Conservation (phyloP, 805 yeast species). For the Saccharomycopsis vini region DNA sequence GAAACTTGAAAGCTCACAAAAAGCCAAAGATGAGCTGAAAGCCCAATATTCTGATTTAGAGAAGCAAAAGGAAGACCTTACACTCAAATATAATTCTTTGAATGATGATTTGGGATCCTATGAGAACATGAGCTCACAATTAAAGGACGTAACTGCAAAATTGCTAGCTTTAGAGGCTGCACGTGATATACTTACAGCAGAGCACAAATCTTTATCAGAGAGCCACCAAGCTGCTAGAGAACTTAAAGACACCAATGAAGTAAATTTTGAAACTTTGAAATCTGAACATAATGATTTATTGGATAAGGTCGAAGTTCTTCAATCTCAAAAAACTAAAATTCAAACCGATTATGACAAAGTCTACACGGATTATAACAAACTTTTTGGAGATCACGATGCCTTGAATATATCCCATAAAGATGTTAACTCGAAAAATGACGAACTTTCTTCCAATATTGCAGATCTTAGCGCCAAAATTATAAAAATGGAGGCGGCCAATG, state of each 20-base stretch:
- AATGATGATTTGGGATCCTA: background rate
- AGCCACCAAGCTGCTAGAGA: background rate
- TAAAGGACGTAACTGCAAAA: conserved; percentile 8
- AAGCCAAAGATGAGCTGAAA: background rate
- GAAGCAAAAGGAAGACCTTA: background rate
- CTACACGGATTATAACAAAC: conserved; percentile 14
- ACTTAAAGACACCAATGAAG: background rate
- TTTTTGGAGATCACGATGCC: conserved; percentile 8
- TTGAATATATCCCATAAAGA: conserved; percentile 5
- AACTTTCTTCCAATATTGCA: background rate
- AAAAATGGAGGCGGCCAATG: background rate
- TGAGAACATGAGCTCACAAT: background rate
- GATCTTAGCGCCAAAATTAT: no score
- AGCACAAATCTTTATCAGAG: background rate
- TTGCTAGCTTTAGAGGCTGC: conserved; percentile 19
- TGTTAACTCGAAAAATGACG: background rate
- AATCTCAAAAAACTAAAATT: conserved; percentile 4
- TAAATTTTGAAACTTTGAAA: background rate
- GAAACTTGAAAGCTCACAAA: background rate
- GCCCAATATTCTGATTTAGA: background rate
- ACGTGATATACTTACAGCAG: conserved; percentile 16
- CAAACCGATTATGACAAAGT: conserved; percentile 12
- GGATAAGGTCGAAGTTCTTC: conserved; percentile 1
- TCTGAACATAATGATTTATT: conserved; percentile 1
- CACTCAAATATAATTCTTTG: background rate